phyloP scores from a whole-genome alignment of 2,329 filamentous ascomycete species.

The Cladophialophora yegresii region DNA sequence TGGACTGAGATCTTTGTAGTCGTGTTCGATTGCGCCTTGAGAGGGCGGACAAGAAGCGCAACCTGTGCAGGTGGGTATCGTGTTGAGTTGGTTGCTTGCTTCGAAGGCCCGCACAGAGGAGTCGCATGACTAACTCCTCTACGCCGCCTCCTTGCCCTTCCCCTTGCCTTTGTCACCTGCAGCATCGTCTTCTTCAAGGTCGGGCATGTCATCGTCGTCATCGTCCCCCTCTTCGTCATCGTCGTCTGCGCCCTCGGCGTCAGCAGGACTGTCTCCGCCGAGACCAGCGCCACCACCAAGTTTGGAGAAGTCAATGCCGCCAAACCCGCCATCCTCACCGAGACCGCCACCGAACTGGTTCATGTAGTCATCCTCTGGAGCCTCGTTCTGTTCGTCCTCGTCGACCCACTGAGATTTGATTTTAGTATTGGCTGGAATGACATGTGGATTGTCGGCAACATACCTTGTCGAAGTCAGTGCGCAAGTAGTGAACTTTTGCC shows the following conservation, averaged over 20 bases:
- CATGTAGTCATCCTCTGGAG: slow-evolving; percentile 71
- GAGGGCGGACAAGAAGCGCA: neutral
- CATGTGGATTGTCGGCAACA: slow-evolving; percentile 35
- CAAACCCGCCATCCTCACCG: slow-evolving; percentile 53
- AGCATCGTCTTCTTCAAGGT: slow-evolving; percentile 46
- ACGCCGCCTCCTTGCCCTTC: slow-evolving; percentile 38
- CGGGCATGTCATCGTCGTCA: slow-evolving; percentile 41
- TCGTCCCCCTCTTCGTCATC: slow-evolving; percentile 62
- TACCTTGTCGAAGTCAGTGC: slow-evolving; percentile 98
- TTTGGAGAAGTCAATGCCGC: slow-evolving; percentile 86
- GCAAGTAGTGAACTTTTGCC: slow-evolving; percentile 91
- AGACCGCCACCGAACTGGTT: slow-evolving; percentile 57
- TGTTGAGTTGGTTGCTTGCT: slow-evolving; percentile 1
- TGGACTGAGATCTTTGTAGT: neutral
- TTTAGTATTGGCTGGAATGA: neutral
- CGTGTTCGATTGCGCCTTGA: neutral
- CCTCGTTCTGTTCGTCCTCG: slow-evolving; percentile 96
- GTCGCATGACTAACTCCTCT: slow-evolving; percentile 1
- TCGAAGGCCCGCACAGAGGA: neutral
- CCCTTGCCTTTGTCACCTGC: slow-evolving; percentile 42
- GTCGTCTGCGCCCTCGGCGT: slow-evolving; percentile 55
- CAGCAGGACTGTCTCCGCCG: slow-evolving; percentile 43
- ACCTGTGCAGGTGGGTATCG: neutral
- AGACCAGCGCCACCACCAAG: slow-evolving; percentile 64
- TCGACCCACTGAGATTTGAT: slow-evolving; percentile 72